Evolutionary conservation across 139 green algal species (phyloP), one percentile per base, ranked within the genome.

Genomic region (Diplosphaera chodatii): DNA sequence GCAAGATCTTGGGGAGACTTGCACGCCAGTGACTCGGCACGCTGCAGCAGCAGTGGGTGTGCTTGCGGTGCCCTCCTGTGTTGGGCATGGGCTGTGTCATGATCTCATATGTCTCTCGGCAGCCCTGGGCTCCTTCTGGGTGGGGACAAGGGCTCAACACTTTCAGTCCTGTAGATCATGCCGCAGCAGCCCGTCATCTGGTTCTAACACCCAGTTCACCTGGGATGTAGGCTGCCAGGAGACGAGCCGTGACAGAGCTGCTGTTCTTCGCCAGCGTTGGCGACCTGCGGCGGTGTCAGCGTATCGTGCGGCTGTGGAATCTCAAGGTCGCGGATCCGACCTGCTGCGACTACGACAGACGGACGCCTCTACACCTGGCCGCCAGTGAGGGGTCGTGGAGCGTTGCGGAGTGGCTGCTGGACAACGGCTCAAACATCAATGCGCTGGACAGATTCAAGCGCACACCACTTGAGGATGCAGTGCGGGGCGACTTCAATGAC

Each of bases 381-480:
- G 74, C 88, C 3, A 88, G 84, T 5, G 89, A 96, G 74, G 89
- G 89, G 28, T 83, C 83, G 0, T 93, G 87, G 74, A 82, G 79
- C 68, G 88, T 95, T 16, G 83, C 85, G 20, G 82, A 94, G 76
- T 97, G 91, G 91, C 84, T 97, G 40, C 32, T 89, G 18, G 71
- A 82, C 25, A 74, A 93, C 41, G 73, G 77, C 3, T 85, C 81
- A 31, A 70, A 89, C 71, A 74, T 90, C 55, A 96, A 94, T 64
- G 67, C 82, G 16, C 70, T 91, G 0, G 91, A 96, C 69, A 77
- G 91, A 22, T 93, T 94, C 77, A 79, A 88, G 8, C 78, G 84
- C n/a, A 97, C 91, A 1, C 89, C 91, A 0, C 78, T 95, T n/a
- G 88, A 97, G 86, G 91, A 96, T 48, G 91, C 91, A 31, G 90